Evolutionary conservation across 176 grass and related monocot species (phyloP), one percentile per base, ranked within the genome.

Genomic region (Triticum timopheevii): DNA sequence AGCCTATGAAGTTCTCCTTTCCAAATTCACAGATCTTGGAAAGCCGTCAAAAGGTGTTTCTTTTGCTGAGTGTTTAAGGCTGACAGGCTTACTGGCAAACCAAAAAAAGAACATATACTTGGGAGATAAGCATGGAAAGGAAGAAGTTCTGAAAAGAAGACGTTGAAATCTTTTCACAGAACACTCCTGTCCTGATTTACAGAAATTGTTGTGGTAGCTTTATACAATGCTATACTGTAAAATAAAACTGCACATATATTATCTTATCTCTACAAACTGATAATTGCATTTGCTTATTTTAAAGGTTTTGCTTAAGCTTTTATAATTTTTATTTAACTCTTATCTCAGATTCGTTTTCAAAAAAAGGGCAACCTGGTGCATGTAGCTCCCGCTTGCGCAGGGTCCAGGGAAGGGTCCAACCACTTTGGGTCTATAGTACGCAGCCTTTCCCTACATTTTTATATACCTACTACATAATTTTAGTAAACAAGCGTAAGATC

Each of bases 241-340:
- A 73, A 72, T 36, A 42, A 30, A 85, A 25, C 40, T 68, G 45
- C 65, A 82, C 13, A 74, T 74, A 74, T 28, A 49, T 45, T 49
- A 49, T 49, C 23, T 27, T 63, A 40, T 28, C 10, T 56, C 34
- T 27, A 82, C 39, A 66, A 82, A 82, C 33, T 50, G 34, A 82
- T 61, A 87, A 62, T 23, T 52, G 20, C 20, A 74, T 81, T 87
- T 87, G 3, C 68, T 73, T 49, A 47, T 65, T 73, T 77, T 40
- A 33, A 77, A 22, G 61, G 59, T 80, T 79, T 17, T 2, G 28
- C 42, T 35, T 50, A 33, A 62, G 39, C 67, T 64, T 28, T 50
- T 64, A 49, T 8, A 3, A 47, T 15, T 2, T 36, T 50, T 39
- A n/a, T 0, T 82, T 10, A 23, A 78, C 50, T 61, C 44, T 61